Evolutionary conservation across 352 stramenopile species (phyloP).

Genomic region (Pelagophyceae sp.): DNA sequence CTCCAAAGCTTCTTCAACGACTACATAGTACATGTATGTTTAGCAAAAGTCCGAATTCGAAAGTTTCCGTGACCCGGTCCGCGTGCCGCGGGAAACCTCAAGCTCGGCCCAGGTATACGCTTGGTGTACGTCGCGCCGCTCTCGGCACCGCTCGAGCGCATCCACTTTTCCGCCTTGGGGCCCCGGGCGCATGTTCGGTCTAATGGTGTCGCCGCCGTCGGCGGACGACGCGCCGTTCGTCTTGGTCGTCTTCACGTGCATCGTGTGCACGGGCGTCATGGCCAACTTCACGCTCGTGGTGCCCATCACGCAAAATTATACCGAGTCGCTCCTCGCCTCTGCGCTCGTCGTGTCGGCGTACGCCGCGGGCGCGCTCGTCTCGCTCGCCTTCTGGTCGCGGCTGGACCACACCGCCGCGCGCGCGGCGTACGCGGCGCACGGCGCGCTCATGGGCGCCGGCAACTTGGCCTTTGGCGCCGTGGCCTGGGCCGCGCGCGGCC

Average conservation of each 20-base stretch:
- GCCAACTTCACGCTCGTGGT: slow-evolving; percentile 11
- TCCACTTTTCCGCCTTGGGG: too few species aligned
- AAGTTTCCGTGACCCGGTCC: too few species aligned
- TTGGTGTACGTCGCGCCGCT: too few species aligned
- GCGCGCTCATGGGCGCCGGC: background rate
- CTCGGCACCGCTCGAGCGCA: too few species aligned
- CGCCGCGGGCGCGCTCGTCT: background rate
- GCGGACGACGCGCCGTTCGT: too few species aligned
- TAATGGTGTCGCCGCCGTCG: too few species aligned
- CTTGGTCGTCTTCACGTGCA: background rate
- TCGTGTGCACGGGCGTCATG: background rate
- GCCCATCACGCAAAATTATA: background rate
- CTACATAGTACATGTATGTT: too few species aligned
- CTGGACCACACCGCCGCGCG: background rate
- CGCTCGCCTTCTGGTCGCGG: background rate
- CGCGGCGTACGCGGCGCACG: background rate
- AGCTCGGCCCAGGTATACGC: too few species aligned
- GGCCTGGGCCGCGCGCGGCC: background rate
- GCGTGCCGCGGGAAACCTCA: too few species aligned
- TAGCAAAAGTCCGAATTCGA: too few species aligned
- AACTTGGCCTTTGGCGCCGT: background rate
- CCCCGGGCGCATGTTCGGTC: too few species aligned
- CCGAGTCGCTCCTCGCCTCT: background rate
- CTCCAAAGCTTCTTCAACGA: too few species aligned
- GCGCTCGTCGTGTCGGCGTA: background rate